A percentile compares a stretch with the other conserved stretches of the same genome.
phyloP scores from a whole-genome alignment of 2,329 filamentous ascomycete genomes.

The Fusarium illudens region DNA sequence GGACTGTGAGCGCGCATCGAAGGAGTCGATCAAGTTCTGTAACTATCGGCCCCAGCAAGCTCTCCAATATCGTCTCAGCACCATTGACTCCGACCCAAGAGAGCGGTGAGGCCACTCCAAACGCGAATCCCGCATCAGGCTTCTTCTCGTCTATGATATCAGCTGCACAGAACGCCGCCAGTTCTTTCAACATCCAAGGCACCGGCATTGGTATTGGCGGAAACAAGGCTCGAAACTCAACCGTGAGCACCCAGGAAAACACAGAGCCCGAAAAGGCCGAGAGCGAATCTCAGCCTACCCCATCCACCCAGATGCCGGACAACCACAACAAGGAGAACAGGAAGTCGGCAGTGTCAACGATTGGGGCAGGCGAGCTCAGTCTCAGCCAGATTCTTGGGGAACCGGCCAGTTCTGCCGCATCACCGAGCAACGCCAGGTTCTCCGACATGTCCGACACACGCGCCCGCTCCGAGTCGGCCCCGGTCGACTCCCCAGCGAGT shows the following conservation, averaged over 20 bases:
- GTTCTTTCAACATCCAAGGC: conserved; percentile 67
- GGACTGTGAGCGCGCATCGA: conserved; percentile 76
- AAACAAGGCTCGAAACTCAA: conserved; percentile 47
- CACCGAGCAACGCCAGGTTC: conserved; percentile 65
- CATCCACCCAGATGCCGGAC: conserved; percentile 45
- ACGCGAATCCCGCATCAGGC: conserved; percentile 61
- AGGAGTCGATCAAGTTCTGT: conserved; percentile 62
- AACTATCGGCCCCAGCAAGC: conserved; percentile 78
- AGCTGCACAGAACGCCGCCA: conserved; percentile 91
- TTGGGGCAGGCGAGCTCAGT: conserved; percentile 88
- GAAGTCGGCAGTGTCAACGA: conserved; percentile 83
- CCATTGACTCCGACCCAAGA: conserved; percentile 82
- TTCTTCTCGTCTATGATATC: conserved; percentile 97
- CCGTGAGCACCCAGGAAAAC: conserved; percentile 38
- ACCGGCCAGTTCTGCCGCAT: conserved; percentile 60
- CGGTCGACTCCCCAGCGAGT: conserved; percentile 54
- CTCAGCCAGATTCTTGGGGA: conserved; percentile 84
- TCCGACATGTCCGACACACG: conserved; percentile 58
- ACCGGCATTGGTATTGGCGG: conserved; percentile 63
- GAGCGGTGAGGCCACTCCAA: conserved; percentile 64
- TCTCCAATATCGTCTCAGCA: conserved; percentile 77
- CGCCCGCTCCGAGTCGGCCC: conserved; percentile 66
- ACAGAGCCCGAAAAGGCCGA: conserved; percentile 39
- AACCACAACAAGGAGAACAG: conserved; percentile 60
- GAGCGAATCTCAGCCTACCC: conserved; percentile 53